These are phyloP conservation scores for Rutstroemia sp. DNA, from an alignment of 2,329 filamentous ascomycete genomes.

Conservation along the genomic window DNA sequence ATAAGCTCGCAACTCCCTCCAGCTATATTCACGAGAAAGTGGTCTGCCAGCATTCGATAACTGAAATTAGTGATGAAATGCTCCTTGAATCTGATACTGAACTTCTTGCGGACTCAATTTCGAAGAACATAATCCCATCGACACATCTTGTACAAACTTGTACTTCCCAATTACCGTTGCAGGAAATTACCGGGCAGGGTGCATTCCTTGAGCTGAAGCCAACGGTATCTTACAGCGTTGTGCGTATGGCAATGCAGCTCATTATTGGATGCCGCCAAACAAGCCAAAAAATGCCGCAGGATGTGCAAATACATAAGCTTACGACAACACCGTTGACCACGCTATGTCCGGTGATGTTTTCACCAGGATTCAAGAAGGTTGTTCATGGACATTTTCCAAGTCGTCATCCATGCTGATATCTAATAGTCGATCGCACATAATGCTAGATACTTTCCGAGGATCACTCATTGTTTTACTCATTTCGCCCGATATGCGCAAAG, in stretches of 20 bases:
- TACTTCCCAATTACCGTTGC: no score
- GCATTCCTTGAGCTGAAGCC: no score
- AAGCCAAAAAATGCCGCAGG: not conserved
- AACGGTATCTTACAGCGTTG: no score
- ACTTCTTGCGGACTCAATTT: not conserved
- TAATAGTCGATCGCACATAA: slow-evolving; percentile 6
- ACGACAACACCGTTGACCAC: slow-evolving; percentile 9
- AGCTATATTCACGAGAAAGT: not conserved
- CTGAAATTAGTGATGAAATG: not conserved
- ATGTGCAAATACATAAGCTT: slow-evolving; percentile 12
- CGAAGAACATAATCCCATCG: not conserved
- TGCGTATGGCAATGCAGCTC: slow-evolving; percentile 7
- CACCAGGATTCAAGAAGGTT: slow-evolving; percentile 25
- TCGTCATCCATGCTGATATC: not conserved
- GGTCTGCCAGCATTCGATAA: not conserved
- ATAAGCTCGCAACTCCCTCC: no score
- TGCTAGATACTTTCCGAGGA: slow-evolving; percentile 4
- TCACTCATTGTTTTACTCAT: slow-evolving; percentile 6
- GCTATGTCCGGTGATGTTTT: slow-evolving; percentile 19
- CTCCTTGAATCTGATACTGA: not conserved
- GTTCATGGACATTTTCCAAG: not conserved
- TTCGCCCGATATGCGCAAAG: slow-evolving; percentile 7
- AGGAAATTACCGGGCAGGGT: no score
- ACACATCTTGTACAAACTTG: not conserved
- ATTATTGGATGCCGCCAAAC: slow-evolving; percentile 10